Evolutionary conservation across 2,329 filamentous ascomycete genomes (phyloP).

Genomic region (Botryosphaeria agaves): DNA sequence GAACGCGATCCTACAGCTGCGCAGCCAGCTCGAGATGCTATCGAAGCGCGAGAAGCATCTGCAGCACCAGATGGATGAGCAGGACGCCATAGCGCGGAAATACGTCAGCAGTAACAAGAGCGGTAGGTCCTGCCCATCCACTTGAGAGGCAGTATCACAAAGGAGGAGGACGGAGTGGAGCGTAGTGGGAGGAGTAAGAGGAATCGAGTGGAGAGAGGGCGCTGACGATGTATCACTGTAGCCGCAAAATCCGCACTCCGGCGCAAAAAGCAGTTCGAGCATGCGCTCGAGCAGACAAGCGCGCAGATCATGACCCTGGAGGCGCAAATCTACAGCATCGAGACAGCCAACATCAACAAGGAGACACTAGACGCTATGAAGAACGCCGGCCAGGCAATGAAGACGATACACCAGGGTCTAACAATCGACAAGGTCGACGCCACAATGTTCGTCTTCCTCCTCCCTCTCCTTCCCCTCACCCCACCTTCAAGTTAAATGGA

Average conservation of each 20-base stretch:
- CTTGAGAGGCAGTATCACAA: neutral
- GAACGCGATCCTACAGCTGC: constrained; percentile 81
- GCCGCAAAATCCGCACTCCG: constrained; percentile 79
- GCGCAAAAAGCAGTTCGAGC: constrained; percentile 89
- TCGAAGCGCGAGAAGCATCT: constrained; percentile 90
- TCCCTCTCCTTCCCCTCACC: neutral
- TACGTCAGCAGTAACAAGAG: constrained; percentile 79
- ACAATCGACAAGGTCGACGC: constrained; percentile 90
- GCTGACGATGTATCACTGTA: constrained; percentile 20
- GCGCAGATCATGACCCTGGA: constrained; percentile 85
- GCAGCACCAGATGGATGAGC: constrained; percentile 82
- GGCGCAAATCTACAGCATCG: constrained; percentile 90
- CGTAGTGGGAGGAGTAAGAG: no score
- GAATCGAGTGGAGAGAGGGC: no score
- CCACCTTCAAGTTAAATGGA: no score
- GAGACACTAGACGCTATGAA: constrained; percentile 92
- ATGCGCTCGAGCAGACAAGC: constrained; percentile 77
- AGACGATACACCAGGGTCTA: constrained; percentile 75
- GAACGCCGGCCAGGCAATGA: constrained; percentile 78
- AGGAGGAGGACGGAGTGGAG: no score
- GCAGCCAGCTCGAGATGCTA: constrained; percentile 88
- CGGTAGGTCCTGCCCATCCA: constrained; percentile 37
- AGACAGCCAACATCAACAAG: constrained; percentile 96
- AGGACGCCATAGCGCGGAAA: constrained; percentile 77
- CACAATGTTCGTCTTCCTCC: constrained; percentile 57